Evolutionary conservation across 2,329 filamentous ascomycete species (phyloP).

Genomic region (Neobulgaria alba): DNA sequence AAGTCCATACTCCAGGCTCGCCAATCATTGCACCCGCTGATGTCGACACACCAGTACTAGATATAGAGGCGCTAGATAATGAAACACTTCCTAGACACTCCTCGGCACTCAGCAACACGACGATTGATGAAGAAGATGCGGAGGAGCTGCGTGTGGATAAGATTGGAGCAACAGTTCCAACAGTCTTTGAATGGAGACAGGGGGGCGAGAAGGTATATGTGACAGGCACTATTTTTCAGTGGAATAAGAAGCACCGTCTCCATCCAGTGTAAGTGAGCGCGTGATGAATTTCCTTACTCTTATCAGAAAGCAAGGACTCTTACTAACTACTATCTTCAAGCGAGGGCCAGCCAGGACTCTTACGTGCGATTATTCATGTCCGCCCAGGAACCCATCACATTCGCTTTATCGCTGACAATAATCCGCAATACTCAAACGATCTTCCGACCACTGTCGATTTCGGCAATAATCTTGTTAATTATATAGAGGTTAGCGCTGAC

Average conservation of each 20-base stretch:
- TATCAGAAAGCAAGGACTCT: not conserved
- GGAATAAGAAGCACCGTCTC: slow-evolving; percentile 89
- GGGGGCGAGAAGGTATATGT: slow-evolving; percentile 89
- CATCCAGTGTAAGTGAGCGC: slow-evolving; percentile 60
- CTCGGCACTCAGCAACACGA: slow-evolving; percentile 52
- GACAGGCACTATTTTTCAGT: slow-evolving; percentile 93
- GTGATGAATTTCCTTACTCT: too few species aligned
- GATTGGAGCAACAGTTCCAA: slow-evolving; percentile 71
- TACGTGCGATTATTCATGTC: slow-evolving; percentile 72
- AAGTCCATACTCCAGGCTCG: slow-evolving; percentile 80
- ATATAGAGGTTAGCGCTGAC: slow-evolving; percentile 83
- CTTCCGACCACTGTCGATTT: slow-evolving; percentile 95
- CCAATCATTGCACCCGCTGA: slow-evolving; percentile 73
- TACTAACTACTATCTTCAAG: slow-evolving; percentile 20
- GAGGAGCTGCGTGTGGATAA: slow-evolving; percentile 72
- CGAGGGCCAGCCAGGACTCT: slow-evolving; percentile 46
- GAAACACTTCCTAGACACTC: slow-evolving; percentile 39
- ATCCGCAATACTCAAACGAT: slow-evolving; percentile 81
- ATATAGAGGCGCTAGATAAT: slow-evolving; percentile 41
- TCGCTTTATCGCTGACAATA: slow-evolving; percentile 89
- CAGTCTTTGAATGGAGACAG: slow-evolving; percentile 68
- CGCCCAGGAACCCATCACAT: slow-evolving; percentile 93
- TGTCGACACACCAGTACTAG: slow-evolving; percentile 25
- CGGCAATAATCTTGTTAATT: slow-evolving; percentile 96
- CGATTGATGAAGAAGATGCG: slow-evolving; percentile 71